Evolutionary conservation across 164 flowering plant genomes (phyloP), one percentile per base, ranked within the genome.

Genomic region (Litsea cubeba): DNA sequence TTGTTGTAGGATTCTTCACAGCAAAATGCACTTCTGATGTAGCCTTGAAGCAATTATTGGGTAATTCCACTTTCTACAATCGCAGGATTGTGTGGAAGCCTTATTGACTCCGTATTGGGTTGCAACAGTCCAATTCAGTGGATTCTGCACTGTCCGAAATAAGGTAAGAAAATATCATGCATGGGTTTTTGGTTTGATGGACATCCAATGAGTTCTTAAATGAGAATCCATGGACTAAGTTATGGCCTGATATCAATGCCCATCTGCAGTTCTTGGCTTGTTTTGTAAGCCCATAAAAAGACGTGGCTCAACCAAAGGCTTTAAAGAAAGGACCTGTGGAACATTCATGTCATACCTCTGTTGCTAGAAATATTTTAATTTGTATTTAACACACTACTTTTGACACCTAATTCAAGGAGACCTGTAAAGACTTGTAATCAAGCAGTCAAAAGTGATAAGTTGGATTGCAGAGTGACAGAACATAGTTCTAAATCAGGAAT

Each of bases 81-180:
- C 40, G 93, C 97, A 0, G 99, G 99, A 81, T 79, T 94, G 7
- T 69, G 80, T 76, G 98, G 98, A 74, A 96, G 98, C 78, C 51
- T 92, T 25, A 89, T 96, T 65, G 99, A 96, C 76, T 96, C 99
- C 75, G 76, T 96, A 17, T 73, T 94, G 71, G 99, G 99, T 68
- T n/a, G 98, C 98, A 65, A 96, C 98, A 8, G 40, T 94, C 72
- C 97, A 96, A 75, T 96, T 83, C 81, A 92, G 97, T 75, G 98
- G 99, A 68, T 87, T 84, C 81, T 94, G 99, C 81, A 80, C 80
- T 24, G 90, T 94, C 14, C 88, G 99, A 3, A 91, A 94, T 18
- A 96, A 96, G 97, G 99, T 96, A 77, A 76, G 54, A 72, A 17
- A 23, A 62, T 57, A 12, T 32, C n/a, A n/a, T 11, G 22, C 15